Evolutionary conservation across 371 early-diverging fungal species (phyloP).

Genomic region (Nematocida sp.): DNA sequence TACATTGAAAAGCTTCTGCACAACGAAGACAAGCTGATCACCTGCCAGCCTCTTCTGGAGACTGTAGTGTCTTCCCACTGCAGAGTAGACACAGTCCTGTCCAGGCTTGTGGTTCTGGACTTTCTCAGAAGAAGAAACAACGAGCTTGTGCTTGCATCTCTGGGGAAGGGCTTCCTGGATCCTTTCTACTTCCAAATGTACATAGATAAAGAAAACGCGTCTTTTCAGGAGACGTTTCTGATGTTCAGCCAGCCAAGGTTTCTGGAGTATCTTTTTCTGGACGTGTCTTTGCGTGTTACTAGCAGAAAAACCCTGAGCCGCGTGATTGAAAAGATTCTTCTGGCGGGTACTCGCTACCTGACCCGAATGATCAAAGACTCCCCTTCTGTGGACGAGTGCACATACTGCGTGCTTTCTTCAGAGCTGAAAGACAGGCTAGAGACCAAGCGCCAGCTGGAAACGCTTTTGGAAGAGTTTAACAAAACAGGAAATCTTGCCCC

Average conservation of each 20-base stretch:
- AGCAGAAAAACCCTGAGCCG: not conserved
- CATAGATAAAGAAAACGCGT: constrained; percentile 31
- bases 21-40: constrained; percentile 30
- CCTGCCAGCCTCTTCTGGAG: constrained; percentile 34
- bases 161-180: constrained; percentile 29
- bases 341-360: not conserved
- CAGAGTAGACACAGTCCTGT: not conserved
- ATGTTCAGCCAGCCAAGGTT: constrained; percentile 18
- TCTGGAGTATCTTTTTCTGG: constrained; percentile 33
- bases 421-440: not conserved
- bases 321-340: constrained; percentile 17
- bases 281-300: constrained; percentile 25
- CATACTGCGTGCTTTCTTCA: not conserved
- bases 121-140: constrained; percentile 17
- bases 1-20: constrained; percentile 31
- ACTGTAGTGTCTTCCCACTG: constrained; percentile 4
- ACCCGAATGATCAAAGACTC: not conserved
- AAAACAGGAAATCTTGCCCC: not conserved
- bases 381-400: not conserved
- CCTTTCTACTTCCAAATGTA: constrained; percentile 47
- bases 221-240: not conserved
- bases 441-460: not conserved
- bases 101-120: constrained; percentile 21
- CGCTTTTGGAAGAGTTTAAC: constrained; percentile 16
- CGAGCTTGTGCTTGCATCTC: not conserved